phyloP scores from a whole-genome alignment of 169 alveolate genomes.

The Babesia ovata region DNA sequence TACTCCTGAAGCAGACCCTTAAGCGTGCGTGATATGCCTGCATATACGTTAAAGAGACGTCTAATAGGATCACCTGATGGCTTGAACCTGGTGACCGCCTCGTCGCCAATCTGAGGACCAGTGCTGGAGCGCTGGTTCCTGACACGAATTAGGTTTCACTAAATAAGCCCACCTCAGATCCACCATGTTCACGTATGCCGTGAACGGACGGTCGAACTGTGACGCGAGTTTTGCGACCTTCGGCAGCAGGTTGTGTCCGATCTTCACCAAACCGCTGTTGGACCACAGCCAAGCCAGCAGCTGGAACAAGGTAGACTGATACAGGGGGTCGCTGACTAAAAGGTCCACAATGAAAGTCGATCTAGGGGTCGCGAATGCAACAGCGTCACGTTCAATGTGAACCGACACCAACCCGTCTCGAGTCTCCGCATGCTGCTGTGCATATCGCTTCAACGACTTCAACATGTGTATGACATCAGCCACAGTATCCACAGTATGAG shows the following conservation, averaged over 20 bases:
- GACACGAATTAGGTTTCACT: not conserved
- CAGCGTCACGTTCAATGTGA: constrained; percentile 51
- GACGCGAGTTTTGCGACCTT: constrained; percentile 55
- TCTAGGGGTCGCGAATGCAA: constrained; percentile 5
- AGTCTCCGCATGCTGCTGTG: not conserved
- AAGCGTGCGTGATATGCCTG: constrained; percentile 43
- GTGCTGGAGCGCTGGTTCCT: constrained; percentile 11
- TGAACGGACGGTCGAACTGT: constrained; percentile 48
- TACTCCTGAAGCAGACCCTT: constrained; percentile 63
- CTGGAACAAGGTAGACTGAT: constrained; percentile 33
- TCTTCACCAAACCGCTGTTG: constrained; percentile 28
- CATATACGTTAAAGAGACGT: not conserved
- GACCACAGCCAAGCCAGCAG: constrained; percentile 57
- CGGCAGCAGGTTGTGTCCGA: constrained; percentile 56
- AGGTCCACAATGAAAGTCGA: constrained; percentile 31
- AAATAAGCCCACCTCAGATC: constrained; percentile 33
- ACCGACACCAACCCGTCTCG: constrained; percentile 29
- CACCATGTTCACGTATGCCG: constrained; percentile 29
- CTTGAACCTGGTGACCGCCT: not conserved
- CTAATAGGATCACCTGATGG: not conserved
- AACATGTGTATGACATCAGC: constrained; percentile 10
- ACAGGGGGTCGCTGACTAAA: constrained; percentile 34
- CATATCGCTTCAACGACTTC: constrained; percentile 15
- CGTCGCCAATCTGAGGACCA: not conserved
- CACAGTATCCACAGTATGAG: constrained; percentile 21